Base-by-base conservation (phyloP, 179 eudicot species). In the Spergularia azorica region DNA sequence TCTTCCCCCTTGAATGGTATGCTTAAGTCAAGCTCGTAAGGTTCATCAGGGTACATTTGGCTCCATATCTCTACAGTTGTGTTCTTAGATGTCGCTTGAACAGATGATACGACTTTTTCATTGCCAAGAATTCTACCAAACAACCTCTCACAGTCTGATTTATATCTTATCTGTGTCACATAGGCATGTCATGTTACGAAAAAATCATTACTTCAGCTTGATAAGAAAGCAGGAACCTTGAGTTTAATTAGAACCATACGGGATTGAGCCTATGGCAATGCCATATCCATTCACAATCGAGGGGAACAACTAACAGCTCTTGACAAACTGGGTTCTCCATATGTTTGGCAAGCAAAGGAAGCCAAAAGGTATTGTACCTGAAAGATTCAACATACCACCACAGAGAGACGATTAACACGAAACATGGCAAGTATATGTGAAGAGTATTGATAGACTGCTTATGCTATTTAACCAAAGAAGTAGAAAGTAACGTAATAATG, bases 201-300 rank as follows among this genome's bases (percentile, higher is more conserved):
- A 11, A 54, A 11, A 54, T 63, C 46, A 21, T 17, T 55, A 7
- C 55, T 7, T 52, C 38, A 52, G 67, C 32, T 26, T 43, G 55
- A 43, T 8, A 67, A 5, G 17, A 15, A 18, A 66, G n/a, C 16
- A 8, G 32, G n/a, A 51, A 41, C 17, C 2, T 2, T 43, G 9
- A 67, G 9, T 67, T 43, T 6, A 26, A 26, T 8, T 1, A 72
- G 61, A 85, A 77, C 36, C 90, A 43, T 89, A 95, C 98, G 39
- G 98, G 98, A 81, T 93, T 91, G 63, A 95, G 98, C 84, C 97
- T 87, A 86, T 95, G 98, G 83, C 97, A 95, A 58, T 95, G 97
- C 98, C 98, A 95, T 80, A 95, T 82, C 98, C 98, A 95, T 86
- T 95, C 98, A 75, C 94, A 91, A 67, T 95, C 99, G 70, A 95